Evolutionary conservation across 108 stramenopile species (phyloP).

Genomic region (Bacterosira constricta): DNA sequence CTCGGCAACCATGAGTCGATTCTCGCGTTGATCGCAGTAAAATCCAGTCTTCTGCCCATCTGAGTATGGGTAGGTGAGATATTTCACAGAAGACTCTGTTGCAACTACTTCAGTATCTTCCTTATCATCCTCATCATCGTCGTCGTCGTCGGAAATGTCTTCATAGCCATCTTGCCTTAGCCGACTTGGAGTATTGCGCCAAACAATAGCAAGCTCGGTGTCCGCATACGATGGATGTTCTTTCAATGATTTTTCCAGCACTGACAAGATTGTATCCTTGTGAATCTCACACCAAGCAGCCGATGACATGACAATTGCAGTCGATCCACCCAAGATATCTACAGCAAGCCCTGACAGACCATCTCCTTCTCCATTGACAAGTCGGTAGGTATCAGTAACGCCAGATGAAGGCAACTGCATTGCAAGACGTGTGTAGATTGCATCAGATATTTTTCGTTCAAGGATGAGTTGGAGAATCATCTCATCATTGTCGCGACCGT

Average conservation of each 20-base stretch:
- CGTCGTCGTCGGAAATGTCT: slow-evolving; percentile 10
- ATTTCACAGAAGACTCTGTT: slow-evolving; percentile 81
- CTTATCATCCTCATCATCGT: slow-evolving; percentile 34
- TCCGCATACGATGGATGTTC: slow-evolving; percentile 41
- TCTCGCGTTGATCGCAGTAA: slow-evolving; percentile 97
- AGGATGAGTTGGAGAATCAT: slow-evolving; percentile 53
- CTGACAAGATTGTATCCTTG: slow-evolving; percentile 53
- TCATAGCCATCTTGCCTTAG: slow-evolving; percentile 79
- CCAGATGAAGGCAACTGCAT: slow-evolving; percentile 45
- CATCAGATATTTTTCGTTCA: slow-evolving; percentile 56
- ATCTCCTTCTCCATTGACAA: slow-evolving; percentile 97
- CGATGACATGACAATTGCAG: slow-evolving; percentile 84
- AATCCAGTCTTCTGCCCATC: slow-evolving; percentile 96
- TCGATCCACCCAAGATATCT: slow-evolving; percentile 79
- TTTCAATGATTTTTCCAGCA: slow-evolving; percentile 45
- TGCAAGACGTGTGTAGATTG: slow-evolving; percentile 56
- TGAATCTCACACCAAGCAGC: slow-evolving; percentile 94
- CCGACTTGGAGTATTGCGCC: slow-evolving; percentile 72
- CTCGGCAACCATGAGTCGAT: slow-evolving; percentile 68
- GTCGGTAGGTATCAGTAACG: slow-evolving; percentile 76
- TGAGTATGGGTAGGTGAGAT: slow-evolving; percentile 67
- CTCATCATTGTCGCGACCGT: not conserved
- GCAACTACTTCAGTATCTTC: slow-evolving; percentile 48
- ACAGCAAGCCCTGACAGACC: slow-evolving; percentile 88
- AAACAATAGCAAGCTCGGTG: slow-evolving; percentile 59